A percentile compares a stretch with the other conserved stretches of the same genome.
Evolutionary conservation across 1,139 yeast genomes (phyloP).

Genomic region (Candida albicans): DNA sequence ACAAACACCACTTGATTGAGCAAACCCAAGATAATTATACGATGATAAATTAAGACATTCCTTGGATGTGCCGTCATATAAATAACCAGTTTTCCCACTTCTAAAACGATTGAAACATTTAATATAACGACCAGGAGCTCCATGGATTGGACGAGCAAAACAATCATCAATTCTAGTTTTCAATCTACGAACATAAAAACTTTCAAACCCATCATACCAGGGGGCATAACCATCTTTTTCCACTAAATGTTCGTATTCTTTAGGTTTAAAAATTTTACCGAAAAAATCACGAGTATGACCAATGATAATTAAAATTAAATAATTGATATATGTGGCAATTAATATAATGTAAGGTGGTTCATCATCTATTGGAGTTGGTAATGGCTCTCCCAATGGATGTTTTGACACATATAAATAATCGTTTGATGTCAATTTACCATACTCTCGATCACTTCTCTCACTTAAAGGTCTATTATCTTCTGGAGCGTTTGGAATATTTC

Average conservation of each 20-base stretch:
- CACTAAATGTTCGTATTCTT: constrained; percentile 62
- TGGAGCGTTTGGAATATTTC: constrained; percentile 51
- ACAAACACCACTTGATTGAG: constrained; percentile 91
- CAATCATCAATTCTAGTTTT: constrained; percentile 91
- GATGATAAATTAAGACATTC: constrained; percentile 86
- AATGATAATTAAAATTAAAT: constrained; percentile 75
- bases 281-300: constrained; percentile 92
- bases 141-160: constrained; percentile 92
- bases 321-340: constrained; percentile 80
- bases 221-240: constrained; percentile 94
- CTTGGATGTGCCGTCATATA: constrained; percentile 70
- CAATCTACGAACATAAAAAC: constrained; percentile 88
- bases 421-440: constrained; percentile 58
- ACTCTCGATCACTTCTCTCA: constrained; percentile 62
- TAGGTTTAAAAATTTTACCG: constrained; percentile 71
- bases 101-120: constrained; percentile 76
- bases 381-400: constrained; percentile 54
- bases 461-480: constrained; percentile 45
- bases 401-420: constrained; percentile 55
- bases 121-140: constrained; percentile 94
- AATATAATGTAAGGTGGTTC: constrained; percentile 86
- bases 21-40: constrained; percentile 94
- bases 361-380: constrained; percentile 64
- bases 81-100: constrained; percentile 58
- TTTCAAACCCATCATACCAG: constrained; percentile 90